Evolutionary conservation across 345 rosid genomes (phyloP).

Genomic region (Citrus mangshanensis): DNA sequence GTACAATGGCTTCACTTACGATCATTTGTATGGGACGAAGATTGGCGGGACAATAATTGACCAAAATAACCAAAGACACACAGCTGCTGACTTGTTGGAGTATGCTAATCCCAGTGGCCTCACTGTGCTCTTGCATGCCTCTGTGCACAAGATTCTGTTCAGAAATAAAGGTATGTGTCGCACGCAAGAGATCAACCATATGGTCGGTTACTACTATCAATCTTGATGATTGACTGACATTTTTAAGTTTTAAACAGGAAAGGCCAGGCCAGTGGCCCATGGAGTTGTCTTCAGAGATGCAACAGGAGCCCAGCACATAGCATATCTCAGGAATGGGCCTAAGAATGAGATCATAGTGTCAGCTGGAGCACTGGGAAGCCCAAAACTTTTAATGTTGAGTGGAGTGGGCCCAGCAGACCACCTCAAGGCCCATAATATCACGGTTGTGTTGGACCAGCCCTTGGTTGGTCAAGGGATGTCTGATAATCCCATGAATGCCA

Average conservation of each 20-base stretch:
- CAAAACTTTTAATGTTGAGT: constrained; percentile 67
- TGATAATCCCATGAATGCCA: constrained; percentile 74
- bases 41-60: constrained; percentile 74
- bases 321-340: constrained; percentile 38
- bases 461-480: constrained; percentile 72
- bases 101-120: constrained; percentile 51
- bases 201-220: no score
- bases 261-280: constrained; percentile 40
- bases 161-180: constrained; percentile 20
- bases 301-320: constrained; percentile 36
- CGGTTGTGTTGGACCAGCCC: constrained; percentile 51
- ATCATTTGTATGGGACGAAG: constrained; percentile 67
- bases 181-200: neutral
- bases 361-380: constrained; percentile 75
- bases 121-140: constrained; percentile 54
- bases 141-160: constrained; percentile 49
- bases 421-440: constrained; percentile 39
- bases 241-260: neutral
- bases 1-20: constrained; percentile 67
- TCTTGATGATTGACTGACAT: neutral
- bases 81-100: constrained; percentile 68
- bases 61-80: constrained; percentile 50
- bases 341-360: constrained; percentile 53
- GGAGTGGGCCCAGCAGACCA: constrained; percentile 62
- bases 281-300: constrained; percentile 56